These are phyloP conservation scores for Apiospora kogelbergensis DNA, from an alignment of 2,329 filamentous ascomycete genomes.

Conservation along the genomic window DNA sequence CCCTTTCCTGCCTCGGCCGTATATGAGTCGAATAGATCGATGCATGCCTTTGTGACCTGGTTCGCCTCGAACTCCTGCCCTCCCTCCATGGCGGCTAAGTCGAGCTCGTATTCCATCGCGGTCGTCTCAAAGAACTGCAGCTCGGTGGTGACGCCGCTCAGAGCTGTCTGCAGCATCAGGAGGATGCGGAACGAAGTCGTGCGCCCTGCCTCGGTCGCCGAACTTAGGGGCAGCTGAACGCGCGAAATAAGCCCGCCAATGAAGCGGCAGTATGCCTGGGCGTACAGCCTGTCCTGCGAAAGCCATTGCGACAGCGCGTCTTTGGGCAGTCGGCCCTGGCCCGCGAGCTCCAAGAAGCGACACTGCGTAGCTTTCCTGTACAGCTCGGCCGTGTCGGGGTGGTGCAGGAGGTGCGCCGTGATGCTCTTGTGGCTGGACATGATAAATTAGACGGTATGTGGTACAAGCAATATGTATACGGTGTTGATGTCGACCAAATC, in stretches of 20 bases:
- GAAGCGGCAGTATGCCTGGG: constrained; percentile 31
- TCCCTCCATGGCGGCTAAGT: constrained; percentile 17
- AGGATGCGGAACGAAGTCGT: constrained; percentile 22
- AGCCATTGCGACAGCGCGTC: constrained; percentile 28
- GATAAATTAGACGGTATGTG: constrained; percentile 12
- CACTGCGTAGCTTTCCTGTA: constrained; percentile 28
- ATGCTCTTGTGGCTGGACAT: constrained; percentile 17
- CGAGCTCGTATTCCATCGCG: constrained; percentile 25
- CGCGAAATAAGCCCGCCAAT: constrained; percentile 30
- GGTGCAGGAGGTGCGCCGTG: constrained; percentile 19
- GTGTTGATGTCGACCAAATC: background rate
- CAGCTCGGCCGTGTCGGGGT: constrained; percentile 21
- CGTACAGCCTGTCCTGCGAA: constrained; percentile 32
- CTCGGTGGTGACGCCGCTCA: constrained; percentile 27
- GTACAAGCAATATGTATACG: background rate
- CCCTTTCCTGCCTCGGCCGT: constrained; percentile 4
- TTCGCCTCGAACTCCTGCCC: constrained; percentile 16
- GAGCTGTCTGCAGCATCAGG: constrained; percentile 25
- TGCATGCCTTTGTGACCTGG: constrained; percentile 23
- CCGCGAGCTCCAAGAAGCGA: constrained; percentile 27
- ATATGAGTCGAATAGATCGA: constrained; percentile 31
- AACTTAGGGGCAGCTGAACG: constrained; percentile 22
- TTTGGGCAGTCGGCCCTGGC: constrained; percentile 25
- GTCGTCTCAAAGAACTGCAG: constrained; percentile 30
- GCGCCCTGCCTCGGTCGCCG: constrained; percentile 11